Evolutionary conservation across 768 basidiomycete species (phyloP).

Genomic region (Dioszegia crocea): DNA sequence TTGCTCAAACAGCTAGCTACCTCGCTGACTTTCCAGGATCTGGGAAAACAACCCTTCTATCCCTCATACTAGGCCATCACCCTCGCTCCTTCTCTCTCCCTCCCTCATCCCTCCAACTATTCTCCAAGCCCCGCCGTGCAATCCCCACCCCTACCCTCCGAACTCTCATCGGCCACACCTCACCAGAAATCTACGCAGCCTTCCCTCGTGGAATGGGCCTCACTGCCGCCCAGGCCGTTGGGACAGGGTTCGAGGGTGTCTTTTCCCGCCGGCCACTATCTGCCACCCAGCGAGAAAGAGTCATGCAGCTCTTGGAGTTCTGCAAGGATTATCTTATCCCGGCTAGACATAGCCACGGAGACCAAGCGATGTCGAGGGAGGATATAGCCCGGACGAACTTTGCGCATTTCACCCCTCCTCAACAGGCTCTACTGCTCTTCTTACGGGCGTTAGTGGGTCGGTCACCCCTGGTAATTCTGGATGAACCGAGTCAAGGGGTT

Average conservation of each 20-base stretch:
- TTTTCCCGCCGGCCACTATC: conserved; percentile 59
- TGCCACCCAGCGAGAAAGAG: conserved; percentile 52
- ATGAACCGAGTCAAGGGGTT: conserved; percentile 94
- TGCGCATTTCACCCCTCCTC: conserved; percentile 63
- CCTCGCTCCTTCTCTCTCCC: conserved; percentile 81
- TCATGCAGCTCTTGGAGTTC: conserved; percentile 61
- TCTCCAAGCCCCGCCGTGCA: conserved; percentile 60
- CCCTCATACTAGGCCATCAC: conserved; percentile 87
- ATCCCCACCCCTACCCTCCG: conserved; percentile 65
- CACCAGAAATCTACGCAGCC: conserved; percentile 84
- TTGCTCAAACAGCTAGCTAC: too few species aligned
- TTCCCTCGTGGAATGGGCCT: conserved; percentile 70
- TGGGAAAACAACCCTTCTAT: conserved; percentile 89
- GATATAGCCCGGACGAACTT: conserved; percentile 60
- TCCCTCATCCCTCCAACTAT: conserved; percentile 58
- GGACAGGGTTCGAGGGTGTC: conserved; percentile 82
- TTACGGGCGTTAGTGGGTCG: conserved; percentile 76
- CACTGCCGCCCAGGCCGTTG: conserved; percentile 73
- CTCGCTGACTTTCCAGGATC: too few species aligned
- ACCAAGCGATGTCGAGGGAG: conserved; percentile 1
- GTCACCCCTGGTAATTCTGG: conserved; percentile 72
- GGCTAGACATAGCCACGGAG: background rate
- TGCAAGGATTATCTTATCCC: conserved; percentile 52
- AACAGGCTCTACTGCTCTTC: conserved; percentile 75
- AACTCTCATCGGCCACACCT: conserved; percentile 70